phyloP scores from a whole-genome alignment of 768 basidiomycete genomes.

The Mycena vitilis region DNA sequence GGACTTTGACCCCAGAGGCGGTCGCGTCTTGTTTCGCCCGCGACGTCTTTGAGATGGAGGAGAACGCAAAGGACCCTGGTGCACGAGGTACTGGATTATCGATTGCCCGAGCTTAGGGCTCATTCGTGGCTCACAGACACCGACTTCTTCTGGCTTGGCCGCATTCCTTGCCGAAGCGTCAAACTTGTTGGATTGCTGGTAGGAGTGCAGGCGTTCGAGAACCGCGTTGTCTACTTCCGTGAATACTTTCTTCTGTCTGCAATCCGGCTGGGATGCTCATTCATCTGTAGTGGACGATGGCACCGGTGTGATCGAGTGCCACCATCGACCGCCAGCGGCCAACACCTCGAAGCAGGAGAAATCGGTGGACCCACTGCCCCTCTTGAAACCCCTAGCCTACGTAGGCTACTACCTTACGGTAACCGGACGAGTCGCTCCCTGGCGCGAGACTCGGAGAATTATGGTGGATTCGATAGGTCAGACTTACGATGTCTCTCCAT shows the following conservation, averaged over 20 bases:
- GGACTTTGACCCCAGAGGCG: slow-evolving; percentile 69
- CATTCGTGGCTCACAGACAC: slow-evolving; percentile 47
- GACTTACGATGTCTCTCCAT: slow-evolving; percentile 31
- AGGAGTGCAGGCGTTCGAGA: slow-evolving; percentile 70
- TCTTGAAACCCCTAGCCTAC: slow-evolving; percentile 22
- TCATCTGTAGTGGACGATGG: slow-evolving; percentile 76
- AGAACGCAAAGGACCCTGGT: slow-evolving; percentile 34
- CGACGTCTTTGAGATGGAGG: slow-evolving; percentile 63
- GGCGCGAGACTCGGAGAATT: slow-evolving; percentile 20
- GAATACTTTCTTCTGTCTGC: slow-evolving; percentile 32
- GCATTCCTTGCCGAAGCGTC: slow-evolving; percentile 76
- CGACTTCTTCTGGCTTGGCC: slow-evolving; percentile 79
- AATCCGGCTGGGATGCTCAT: slow-evolving; percentile 1
- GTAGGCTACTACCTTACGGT: slow-evolving; percentile 27
- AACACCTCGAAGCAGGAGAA: slow-evolving; percentile 34
- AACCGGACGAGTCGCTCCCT: slow-evolving; percentile 34
- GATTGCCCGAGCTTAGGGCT: slow-evolving; percentile 18
- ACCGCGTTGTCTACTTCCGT: slow-evolving; percentile 71
- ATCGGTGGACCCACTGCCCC: slow-evolving; percentile 20
- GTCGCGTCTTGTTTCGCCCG: slow-evolving; percentile 65
- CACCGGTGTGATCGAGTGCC: slow-evolving; percentile 78
- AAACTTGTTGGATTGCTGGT: slow-evolving; percentile 73
- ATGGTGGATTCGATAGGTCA: slow-evolving; percentile 63
- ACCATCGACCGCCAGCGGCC: slow-evolving; percentile 52
- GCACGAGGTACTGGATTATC: slow-evolving; percentile 42